phyloP scores from a whole-genome alignment of 1,284 basidiomycete species.

The Ceratobasidium sp. region DNA sequence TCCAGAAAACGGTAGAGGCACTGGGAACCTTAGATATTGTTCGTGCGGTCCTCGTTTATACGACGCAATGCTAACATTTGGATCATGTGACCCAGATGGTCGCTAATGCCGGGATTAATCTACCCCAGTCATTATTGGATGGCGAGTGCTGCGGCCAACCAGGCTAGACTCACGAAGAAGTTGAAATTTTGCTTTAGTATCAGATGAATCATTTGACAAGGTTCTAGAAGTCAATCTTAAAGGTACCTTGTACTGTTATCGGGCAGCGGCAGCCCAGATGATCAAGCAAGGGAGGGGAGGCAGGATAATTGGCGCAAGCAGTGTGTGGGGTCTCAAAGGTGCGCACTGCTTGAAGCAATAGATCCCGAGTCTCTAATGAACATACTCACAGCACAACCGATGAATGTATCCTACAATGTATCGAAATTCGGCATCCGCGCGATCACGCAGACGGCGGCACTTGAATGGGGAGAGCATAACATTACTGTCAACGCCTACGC shows the following conservation, averaged over 20 bases:
- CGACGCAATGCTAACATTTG: constrained; percentile 30
- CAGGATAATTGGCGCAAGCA: constrained; percentile 57
- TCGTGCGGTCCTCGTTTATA: constrained; percentile 41
- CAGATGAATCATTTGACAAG: constrained; percentile 35
- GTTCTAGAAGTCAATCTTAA: constrained; percentile 57
- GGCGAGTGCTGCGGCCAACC: not conserved
- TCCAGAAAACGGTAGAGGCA: constrained; percentile 46
- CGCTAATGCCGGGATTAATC: constrained; percentile 52
- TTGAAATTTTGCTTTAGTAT: not conserved
- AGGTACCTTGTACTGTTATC: constrained; percentile 60
- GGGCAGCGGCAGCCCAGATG: constrained; percentile 56
- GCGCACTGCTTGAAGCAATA: not conserved
- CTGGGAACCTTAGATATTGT: constrained; percentile 54
- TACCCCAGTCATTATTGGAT: constrained; percentile 45
- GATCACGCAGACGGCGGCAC: constrained; percentile 20
- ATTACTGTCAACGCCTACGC: constrained; percentile 50
- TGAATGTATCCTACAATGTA: not conserved
- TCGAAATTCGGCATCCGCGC: constrained; percentile 19
- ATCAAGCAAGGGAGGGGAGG: constrained; percentile 56
- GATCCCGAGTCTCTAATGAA: not conserved
- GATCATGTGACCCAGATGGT: constrained; percentile 37
- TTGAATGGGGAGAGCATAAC: constrained; percentile 39
- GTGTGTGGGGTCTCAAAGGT: constrained; percentile 3
- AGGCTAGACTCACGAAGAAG: no score
- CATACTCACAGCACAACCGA: not conserved